Percentiles rank a stretch among this genome's conserved stretches.
Conservation (phyloP, 2,329 filamentous ascomycete genomes). For the Fusarium sp. region DNA sequence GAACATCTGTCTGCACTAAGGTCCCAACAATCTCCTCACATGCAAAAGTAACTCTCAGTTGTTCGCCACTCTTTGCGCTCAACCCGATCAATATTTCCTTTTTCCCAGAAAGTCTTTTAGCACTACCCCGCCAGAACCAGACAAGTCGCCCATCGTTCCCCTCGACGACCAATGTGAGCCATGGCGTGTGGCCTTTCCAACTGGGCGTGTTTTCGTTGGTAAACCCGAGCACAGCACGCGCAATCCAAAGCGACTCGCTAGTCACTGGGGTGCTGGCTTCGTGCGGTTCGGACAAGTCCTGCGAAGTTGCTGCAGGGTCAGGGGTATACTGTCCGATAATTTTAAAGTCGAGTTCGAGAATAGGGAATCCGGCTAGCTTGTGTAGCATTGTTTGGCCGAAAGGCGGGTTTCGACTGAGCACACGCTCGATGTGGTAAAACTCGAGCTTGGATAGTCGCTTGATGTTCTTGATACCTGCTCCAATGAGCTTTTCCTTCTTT, state of each 20-base stretch:
- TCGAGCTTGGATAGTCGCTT: conserved; percentile 78
- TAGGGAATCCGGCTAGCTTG: conserved; percentile 78
- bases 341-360: conserved; percentile 60
- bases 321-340: conserved; percentile 44
- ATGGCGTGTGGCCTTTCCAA: conserved; percentile 77
- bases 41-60: conserved; percentile 78
- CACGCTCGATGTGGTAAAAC: conserved; percentile 80
- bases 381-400: conserved; percentile 81
- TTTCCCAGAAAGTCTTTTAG: conserved; percentile 74
- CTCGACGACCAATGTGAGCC: conserved; percentile 81
- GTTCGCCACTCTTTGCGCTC: conserved; percentile 66
- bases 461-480: conserved; percentile 79
- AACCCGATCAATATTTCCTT: conserved; percentile 70
- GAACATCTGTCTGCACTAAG: conserved; percentile 52
- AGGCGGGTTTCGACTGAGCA: conserved; percentile 84
- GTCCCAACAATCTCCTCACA: conserved; percentile 88
- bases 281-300: too few relatives aligned
- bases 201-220: conserved; percentile 73
- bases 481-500: conserved; percentile 80
- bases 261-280: background rate
- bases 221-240: conserved; percentile 79
- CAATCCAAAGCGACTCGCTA: conserved; percentile 51
- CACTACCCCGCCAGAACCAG: conserved; percentile 77
- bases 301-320: background rate
- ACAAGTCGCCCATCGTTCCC: conserved; percentile 67